Evolutionary conservation across 768 basidiomycete genomes (phyloP).

Genomic region (Amanita polypyramis): DNA sequence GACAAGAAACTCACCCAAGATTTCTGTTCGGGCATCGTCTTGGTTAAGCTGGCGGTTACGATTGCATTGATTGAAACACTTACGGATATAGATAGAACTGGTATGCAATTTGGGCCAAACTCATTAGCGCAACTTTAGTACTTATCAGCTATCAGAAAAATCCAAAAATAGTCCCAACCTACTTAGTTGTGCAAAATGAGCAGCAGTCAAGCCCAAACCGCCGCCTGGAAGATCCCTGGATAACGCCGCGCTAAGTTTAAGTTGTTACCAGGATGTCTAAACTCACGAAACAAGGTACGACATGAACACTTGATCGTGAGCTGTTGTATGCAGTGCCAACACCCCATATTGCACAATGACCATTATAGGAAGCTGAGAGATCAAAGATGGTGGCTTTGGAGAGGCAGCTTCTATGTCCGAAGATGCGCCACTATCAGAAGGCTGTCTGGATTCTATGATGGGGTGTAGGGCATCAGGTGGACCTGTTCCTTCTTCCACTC

Average conservation of each 20-base stretch:
- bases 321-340: constrained; percentile 80
- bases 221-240: constrained; percentile 69
- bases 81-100: constrained; percentile 89
- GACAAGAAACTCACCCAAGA: constrained; percentile 41
- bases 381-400: constrained; percentile 54
- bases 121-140: constrained; percentile 78
- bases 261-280: neutral
- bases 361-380: constrained; percentile 67
- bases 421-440: constrained; percentile 19
- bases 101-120: constrained; percentile 85
- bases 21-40: constrained; percentile 29
- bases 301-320: constrained; percentile 86
- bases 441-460: constrained; percentile 37
- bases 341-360: constrained; percentile 89
- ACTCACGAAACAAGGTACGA: constrained; percentile 85
- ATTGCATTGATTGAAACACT: constrained; percentile 19
- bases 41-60: neutral
- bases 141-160: constrained; percentile 1
- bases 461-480: constrained; percentile 33
- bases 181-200: constrained; percentile 90
- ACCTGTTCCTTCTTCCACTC: constrained; percentile 25
- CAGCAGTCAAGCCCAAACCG: constrained; percentile 86
- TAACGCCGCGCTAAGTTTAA: constrained; percentile 2
- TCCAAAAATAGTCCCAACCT: constrained; percentile 15
- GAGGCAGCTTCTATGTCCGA: constrained; percentile 27